Evolutionary conservation across 148 eudicot species (phyloP).

Genomic region (Fagopyrum esculentum): DNA sequence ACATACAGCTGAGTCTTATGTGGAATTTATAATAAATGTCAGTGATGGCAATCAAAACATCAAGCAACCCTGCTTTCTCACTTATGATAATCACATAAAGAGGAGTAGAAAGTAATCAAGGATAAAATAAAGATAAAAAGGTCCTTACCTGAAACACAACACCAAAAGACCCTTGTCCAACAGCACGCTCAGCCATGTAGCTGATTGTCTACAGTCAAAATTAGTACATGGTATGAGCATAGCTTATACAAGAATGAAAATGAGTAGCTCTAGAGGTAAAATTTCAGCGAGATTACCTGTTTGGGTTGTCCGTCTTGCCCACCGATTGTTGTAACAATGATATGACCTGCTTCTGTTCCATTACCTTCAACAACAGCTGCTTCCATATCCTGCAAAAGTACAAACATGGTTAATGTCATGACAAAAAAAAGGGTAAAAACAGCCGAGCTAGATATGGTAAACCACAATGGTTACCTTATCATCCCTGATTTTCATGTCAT

Average conservation of each 20-base stretch:
- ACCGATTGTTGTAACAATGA: slow-evolving; percentile 77
- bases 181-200: slow-evolving; percentile 87
- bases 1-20: background rate
- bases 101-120: background rate
- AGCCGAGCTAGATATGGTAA: background rate
- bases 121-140: background rate
- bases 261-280: background rate
- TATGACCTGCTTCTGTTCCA: slow-evolving; percentile 80
- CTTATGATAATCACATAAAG: background rate
- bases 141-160: slow-evolving; percentile 71
- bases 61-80: background rate
- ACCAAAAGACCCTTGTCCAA: slow-evolving; percentile 89
- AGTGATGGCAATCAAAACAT: background rate
- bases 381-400: slow-evolving; percentile 54
- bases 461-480: slow-evolving; percentile 38
- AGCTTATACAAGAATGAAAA: background rate
- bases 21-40: background rate
- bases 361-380: slow-evolving; percentile 63
- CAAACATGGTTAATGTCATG: background rate
- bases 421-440: background rate
- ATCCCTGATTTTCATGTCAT: slow-evolving; percentile 63
- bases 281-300: slow-evolving; percentile 38
- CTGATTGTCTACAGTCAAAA: slow-evolving; percentile 51
- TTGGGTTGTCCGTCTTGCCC: slow-evolving; percentile 73
- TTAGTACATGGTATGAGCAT: background rate